Evolutionary conservation across 257 asterid species (phyloP), one percentile per base, ranked within the genome.

Genomic region (Capsicum rhomboideum): DNA sequence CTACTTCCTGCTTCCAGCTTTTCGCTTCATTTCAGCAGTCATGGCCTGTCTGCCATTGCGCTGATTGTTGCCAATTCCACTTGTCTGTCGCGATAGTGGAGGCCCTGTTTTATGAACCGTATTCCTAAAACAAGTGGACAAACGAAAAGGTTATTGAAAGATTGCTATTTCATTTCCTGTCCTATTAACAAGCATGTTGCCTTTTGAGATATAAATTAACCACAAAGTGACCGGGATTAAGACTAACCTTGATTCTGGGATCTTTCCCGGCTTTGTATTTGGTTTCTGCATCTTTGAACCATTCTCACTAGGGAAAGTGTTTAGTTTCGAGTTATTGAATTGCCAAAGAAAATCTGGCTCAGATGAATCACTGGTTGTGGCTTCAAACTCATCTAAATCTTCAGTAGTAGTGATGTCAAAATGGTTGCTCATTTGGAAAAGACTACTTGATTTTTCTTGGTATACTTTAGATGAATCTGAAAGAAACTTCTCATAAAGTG

Each of bases 291-390:
- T 86, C 78, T 89, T 93, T 67, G 92, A 85, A 79, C 91, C 92
- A 79, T 64, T 79, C 56, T 91, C 97, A 83, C 78, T 91, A 83
- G 87, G 74, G 80, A 90, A 87, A 86, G 85, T 85, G 67, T 90
- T 90, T 59, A 87, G 86, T 67, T 93, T 93, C 64, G 97, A 84
- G 66, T 91, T 92, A 86, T 91, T 93, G 67, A 90, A 91, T 89
- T 93, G 98, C 98, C 98, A 94, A 66, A 93, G 94, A 84, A 94
- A 86, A 86, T 94, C 99, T 49, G 97, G 94, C 81, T 96, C 99
- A 0, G 99, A 96, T 4, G 97, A 94, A 86, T 96, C 97, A 23
- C 98, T 96, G 16, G 97, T 93, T 75, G 89, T 95, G 80, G 93
- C 97, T 87, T 93, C 97, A 78, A 93, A 90, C 86, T 92, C 98